Evolutionary conservation across 257 asterid genomes (phyloP).

Genomic region (Primulina tabacum): DNA sequence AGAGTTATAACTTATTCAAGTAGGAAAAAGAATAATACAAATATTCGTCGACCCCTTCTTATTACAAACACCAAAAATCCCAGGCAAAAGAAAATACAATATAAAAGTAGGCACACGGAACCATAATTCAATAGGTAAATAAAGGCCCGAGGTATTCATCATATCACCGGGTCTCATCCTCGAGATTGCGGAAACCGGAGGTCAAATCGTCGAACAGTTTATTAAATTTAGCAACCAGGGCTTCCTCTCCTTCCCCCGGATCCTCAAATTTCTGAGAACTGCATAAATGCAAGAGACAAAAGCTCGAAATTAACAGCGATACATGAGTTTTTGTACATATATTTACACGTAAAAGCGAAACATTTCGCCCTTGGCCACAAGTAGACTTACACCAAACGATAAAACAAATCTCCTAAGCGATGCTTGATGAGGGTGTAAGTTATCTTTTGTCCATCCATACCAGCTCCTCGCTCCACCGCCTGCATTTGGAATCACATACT

Average conservation of each 20-base stretch:
- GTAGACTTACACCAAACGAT: slow-evolving; percentile 90
- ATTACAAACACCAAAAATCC: slow-evolving; percentile 31
- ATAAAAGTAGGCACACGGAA: background rate
- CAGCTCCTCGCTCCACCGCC: slow-evolving; percentile 99
- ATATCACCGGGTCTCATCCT: slow-evolving; percentile 85
- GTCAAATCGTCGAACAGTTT: slow-evolving; percentile 83
- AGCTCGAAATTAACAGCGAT: background rate
- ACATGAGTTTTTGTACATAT: background rate
- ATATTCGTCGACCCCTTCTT: slow-evolving; percentile 36
- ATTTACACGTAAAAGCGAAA: background rate
- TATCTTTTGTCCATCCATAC: slow-evolving; percentile 96
- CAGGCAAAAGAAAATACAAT: slow-evolving; percentile 22
- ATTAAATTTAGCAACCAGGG: slow-evolving; percentile 64
- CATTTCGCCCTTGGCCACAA: slow-evolving; percentile 9
- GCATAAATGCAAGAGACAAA: slow-evolving; percentile 20
- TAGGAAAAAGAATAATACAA: slow-evolving; percentile 19
- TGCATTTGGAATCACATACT: slow-evolving; percentile 29
- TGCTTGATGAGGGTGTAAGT: slow-evolving; percentile 88
- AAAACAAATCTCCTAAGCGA: slow-evolving; percentile 86
- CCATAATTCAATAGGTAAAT: slow-evolving; percentile 15
- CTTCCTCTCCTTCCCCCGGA: slow-evolving; percentile 96
- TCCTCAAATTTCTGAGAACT: slow-evolving; percentile 99
- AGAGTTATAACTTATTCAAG: slow-evolving; percentile 25
- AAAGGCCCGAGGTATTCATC: background rate
- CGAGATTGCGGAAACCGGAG: slow-evolving; percentile 98